Conservation (phyloP, 75 land plant species). For the Azolla pinnata region DNA sequence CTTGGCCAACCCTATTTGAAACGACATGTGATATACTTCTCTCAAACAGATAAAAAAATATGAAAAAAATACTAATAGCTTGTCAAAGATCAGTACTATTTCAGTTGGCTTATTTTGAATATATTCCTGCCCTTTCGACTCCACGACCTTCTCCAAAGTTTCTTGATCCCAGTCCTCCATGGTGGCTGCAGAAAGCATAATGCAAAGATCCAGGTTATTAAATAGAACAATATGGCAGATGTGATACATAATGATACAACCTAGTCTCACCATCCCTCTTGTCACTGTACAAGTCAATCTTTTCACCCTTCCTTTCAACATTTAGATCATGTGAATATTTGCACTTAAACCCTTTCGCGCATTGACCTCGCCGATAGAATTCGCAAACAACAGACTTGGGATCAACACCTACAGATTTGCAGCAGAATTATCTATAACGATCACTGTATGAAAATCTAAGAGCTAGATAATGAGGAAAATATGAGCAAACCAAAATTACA, state of each 20-base stretch:
- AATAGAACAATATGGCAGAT: background rate
- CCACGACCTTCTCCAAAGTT: conserved; percentile 83
- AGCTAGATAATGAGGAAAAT: background rate
- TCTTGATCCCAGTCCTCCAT: conserved; percentile 99
- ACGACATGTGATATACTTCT: too few species aligned
- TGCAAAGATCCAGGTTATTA: background rate
- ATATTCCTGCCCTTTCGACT: conserved; percentile 76
- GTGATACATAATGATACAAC: background rate
- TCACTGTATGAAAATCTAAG: too few species aligned
- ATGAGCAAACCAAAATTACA: background rate
- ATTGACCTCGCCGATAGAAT: conserved; percentile 91
- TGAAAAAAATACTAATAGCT: too few species aligned
- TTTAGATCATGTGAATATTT: conserved; percentile 96
- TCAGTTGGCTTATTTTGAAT: conserved; percentile 94
- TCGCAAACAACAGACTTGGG: conserved; percentile 96
- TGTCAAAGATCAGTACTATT: too few species aligned
- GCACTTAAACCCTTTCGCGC: conserved; percentile 95
- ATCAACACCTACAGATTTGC: conserved; percentile 89
- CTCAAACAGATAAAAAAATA: too few species aligned
- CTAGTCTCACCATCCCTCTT: conserved; percentile 52
- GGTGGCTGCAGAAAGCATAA: conserved; percentile 31
- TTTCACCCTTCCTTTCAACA: conserved; percentile 97
- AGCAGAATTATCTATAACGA: too few species aligned
- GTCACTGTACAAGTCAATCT: conserved; percentile 97
- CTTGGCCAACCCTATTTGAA: too few species aligned